phyloP scores from a whole-genome alignment of 805 yeast genomes.

The Phaffomyces antillensis region DNA sequence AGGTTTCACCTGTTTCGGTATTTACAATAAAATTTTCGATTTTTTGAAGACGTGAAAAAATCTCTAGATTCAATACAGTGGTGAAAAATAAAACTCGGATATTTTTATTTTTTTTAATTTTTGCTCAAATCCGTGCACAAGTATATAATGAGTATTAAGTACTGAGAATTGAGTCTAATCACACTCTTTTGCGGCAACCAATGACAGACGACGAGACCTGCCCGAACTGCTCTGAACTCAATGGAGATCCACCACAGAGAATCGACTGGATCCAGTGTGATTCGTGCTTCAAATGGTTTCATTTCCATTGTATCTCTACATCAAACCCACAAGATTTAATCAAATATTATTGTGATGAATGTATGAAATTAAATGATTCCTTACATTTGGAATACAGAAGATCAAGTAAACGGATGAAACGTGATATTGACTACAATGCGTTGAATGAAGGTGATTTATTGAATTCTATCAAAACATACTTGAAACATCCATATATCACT shows the following conservation, averaged over 20 bases:
- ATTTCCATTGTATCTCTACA: constrained; percentile 39
- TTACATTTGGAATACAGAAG: constrained; percentile 40
- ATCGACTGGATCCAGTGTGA: constrained; percentile 53
- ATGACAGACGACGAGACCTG: constrained; percentile 6
- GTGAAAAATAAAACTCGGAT: too few relatives aligned
- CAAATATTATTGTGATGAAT: constrained; percentile 49
- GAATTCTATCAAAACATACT: constrained; percentile 9
- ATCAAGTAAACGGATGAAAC: constrained; percentile 45
- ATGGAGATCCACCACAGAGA: constrained; percentile 4
- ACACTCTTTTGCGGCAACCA: not conserved
- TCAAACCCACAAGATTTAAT: constrained; percentile 33
- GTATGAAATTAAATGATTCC: constrained; percentile 29
- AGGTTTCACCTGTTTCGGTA: too few relatives aligned
- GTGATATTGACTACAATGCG: constrained; percentile 71
- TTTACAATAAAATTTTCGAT: too few relatives aligned
- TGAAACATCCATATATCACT: constrained; percentile 48
- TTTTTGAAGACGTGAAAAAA: too few relatives aligned
- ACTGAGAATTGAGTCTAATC: too few relatives aligned
- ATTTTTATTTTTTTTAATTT: too few relatives aligned
- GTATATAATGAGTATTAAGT: too few relatives aligned
- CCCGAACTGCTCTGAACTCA: constrained; percentile 8
- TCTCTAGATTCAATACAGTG: too few relatives aligned
- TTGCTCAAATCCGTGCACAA: too few relatives aligned
- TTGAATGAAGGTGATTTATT: constrained; percentile 60
- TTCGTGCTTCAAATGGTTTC: constrained; percentile 41